These are phyloP conservation scores for Neoboletus subvelutipes DNA, from an alignment of 768 basidiomycete genomes.

Conservation along the genomic window DNA sequence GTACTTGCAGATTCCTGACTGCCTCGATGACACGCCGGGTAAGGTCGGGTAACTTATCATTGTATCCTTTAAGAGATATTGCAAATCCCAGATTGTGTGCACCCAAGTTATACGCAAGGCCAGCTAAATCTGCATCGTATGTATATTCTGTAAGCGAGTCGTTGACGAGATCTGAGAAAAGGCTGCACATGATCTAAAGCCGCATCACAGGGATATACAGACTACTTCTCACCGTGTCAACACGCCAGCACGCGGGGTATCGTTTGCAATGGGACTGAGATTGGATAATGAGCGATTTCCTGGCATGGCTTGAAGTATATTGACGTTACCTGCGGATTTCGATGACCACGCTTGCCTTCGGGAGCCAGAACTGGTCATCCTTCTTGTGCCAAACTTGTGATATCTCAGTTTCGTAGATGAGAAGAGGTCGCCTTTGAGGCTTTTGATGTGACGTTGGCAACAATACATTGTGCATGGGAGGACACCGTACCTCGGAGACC, in stretches of 20 bases:
- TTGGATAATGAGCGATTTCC: not conserved
- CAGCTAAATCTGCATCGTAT: constrained; percentile 92
- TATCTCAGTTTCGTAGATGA: constrained; percentile 69
- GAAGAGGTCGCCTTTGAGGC: constrained; percentile 72
- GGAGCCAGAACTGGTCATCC: constrained; percentile 95
- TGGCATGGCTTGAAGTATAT: not conserved
- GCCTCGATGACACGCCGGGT: constrained; percentile 69
- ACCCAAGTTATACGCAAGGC: constrained; percentile 70
- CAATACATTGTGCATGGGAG: not conserved
- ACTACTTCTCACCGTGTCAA: constrained; percentile 57
- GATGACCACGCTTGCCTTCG: constrained; percentile 77
- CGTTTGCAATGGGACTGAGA: constrained; percentile 54
- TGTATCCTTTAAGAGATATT: constrained; percentile 78
- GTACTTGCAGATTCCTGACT: constrained; percentile 60
- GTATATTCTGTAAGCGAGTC: constrained; percentile 89
- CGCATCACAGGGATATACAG: not conserved
- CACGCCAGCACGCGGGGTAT: constrained; percentile 67
- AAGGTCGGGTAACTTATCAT: constrained; percentile 83
- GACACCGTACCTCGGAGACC: constrained; percentile 51
- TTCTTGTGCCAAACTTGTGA: constrained; percentile 94
- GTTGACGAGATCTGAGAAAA: constrained; percentile 82
- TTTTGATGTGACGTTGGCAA: constrained; percentile 32
- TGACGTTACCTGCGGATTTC: constrained; percentile 65
- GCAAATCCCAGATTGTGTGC: constrained; percentile 64
- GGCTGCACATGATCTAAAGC: constrained; percentile 36